These are phyloP conservation scores for Cyclanthera cordifolia DNA, from an alignment of 306 rosid species.

Conservation along the genomic window DNA sequence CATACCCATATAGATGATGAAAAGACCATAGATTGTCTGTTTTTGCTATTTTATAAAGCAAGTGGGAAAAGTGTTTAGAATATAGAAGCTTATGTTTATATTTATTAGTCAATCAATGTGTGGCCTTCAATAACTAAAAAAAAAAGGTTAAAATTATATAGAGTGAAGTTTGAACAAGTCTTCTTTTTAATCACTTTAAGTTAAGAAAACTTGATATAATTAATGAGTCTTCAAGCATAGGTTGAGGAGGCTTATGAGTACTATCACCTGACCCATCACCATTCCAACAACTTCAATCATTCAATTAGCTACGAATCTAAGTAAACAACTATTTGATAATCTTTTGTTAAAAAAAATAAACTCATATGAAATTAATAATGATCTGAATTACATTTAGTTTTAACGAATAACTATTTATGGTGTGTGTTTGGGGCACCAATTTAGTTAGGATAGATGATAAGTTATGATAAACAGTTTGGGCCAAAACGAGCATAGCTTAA, in stretches of 20 bases:
- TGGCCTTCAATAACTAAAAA: conserved; percentile 1
- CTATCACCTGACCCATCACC: neutral
- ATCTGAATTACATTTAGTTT: no score
- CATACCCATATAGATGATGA: neutral
- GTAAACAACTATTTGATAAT: no score
- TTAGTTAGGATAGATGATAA: no score
- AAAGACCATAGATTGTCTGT: neutral
- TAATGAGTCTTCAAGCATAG: conserved; percentile 8
- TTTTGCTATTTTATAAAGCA: neutral
- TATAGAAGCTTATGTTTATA: neutral
- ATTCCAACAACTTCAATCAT: neutral
- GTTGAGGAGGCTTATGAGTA: conserved; percentile 15
- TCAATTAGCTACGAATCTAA: neutral
- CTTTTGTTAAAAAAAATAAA: no score
- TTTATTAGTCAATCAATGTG: neutral
- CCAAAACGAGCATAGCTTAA: no score
- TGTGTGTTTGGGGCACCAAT: no score
- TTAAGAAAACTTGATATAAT: conserved; percentile 33
- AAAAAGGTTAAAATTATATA: neutral
- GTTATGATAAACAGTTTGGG: no score
- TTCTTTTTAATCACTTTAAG: neutral
- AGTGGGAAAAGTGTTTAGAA: neutral
- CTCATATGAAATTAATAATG: no score
- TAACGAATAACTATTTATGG: no score
- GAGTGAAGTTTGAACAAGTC: conserved; percentile 1